phyloP scores from a whole-genome alignment of 1,284 basidiomycete genomes.

The Phlebopus sp. region DNA sequence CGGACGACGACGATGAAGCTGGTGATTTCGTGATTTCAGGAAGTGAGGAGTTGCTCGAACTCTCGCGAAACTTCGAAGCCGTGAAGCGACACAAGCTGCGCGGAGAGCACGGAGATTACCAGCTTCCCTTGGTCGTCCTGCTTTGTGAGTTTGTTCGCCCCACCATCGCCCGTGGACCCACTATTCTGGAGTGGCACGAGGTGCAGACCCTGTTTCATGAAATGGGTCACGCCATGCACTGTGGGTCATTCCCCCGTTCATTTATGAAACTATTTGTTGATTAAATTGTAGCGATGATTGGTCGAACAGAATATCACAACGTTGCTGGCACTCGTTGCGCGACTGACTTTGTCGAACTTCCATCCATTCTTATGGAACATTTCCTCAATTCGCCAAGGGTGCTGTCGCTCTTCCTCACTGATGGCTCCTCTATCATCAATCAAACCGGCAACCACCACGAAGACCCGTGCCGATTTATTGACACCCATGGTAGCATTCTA shows the following conservation, averaged over 20 bases:
- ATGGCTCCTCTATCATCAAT: slow-evolving; percentile 40
- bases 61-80: slow-evolving; percentile 61
- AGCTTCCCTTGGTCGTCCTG: slow-evolving; percentile 90
- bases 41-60: slow-evolving; percentile 34
- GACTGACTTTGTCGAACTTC: slow-evolving; percentile 97
- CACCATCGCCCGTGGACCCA: slow-evolving; percentile 58
- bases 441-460: slow-evolving; percentile 59
- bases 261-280: slow-evolving; percentile 7
- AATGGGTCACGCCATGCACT: slow-evolving; percentile 99
- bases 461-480: slow-evolving; percentile 73
- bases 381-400: slow-evolving; percentile 86
- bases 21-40: slow-evolving; percentile 59
- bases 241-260: slow-evolving; percentile 49
- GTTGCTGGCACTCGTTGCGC: slow-evolving; percentile 98
- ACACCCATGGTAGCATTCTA: slow-evolving; percentile 90
- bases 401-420: slow-evolving; percentile 70
- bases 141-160: slow-evolving; percentile 86
- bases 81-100: slow-evolving; percentile 55
- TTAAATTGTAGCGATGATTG: slow-evolving; percentile 82
- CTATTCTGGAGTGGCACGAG: slow-evolving; percentile 89
- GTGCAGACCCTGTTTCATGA: slow-evolving; percentile 96
- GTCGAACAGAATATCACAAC: slow-evolving; percentile 96
- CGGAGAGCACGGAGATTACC: slow-evolving; percentile 70
- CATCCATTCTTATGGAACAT: slow-evolving; percentile 98
- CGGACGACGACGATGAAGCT: slow-evolving; percentile 83